Conservation (phyloP, 192 early-diverging fungal genomes). For the Linnemannia exigua region DNA sequence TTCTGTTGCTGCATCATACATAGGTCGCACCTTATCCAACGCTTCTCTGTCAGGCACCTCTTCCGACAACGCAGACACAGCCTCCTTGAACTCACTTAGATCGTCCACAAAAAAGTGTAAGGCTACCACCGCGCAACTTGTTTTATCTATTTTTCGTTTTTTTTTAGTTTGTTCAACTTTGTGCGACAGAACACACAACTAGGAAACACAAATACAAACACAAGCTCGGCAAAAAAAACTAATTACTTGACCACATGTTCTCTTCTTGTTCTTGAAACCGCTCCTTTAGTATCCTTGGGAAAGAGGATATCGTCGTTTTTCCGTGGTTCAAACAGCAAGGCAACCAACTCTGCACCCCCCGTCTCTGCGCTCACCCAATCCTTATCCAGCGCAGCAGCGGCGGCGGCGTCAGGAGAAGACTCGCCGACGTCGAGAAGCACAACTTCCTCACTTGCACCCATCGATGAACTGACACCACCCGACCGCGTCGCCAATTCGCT, state of each 20-base stretch:
- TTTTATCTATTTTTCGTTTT: too few species aligned
- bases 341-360: not conserved
- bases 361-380: not conserved
- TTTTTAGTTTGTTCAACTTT: too few species aligned
- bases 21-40: not conserved
- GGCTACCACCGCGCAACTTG: too few species aligned
- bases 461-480: conserved; percentile 31
- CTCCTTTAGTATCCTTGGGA: conserved; percentile 37
- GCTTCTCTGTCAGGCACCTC: conserved; percentile 8
- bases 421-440: conserved; percentile 6
- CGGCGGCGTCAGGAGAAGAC: not conserved
- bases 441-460: conserved; percentile 19
- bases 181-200: not conserved
- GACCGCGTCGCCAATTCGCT: conserved; percentile 1
- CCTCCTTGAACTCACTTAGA: conserved; percentile 18
- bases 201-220: not conserved
- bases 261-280: not conserved
- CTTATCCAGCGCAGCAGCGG: not conserved
- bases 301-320: conserved; percentile 51
- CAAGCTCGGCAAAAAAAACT: not conserved
- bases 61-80: conserved; percentile 21
- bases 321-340: conserved; percentile 6
- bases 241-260: not conserved
- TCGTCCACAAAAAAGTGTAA: conserved; percentile 46
- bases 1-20: not conserved